Base-by-base conservation (phyloP, 495 filamentous ascomycete species). In the Aspergillus indologenus region DNA sequence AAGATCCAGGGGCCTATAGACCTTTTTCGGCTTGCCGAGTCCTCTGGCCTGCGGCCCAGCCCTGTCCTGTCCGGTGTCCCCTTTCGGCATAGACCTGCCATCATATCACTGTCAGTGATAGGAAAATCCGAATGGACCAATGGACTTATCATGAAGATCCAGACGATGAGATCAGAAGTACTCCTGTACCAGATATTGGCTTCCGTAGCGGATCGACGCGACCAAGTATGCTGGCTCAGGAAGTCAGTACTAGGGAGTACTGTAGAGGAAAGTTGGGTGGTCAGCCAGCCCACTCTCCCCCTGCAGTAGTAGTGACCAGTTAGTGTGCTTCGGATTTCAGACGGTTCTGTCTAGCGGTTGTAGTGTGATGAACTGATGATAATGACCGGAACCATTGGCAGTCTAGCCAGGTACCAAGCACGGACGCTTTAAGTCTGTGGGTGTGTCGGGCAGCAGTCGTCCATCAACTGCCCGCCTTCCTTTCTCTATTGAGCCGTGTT, bases 21-120 rank as follows among this genome's bases (percentile, higher is more conserved):
- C 29, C 15, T 26, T 21, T n/a, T 29, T 65, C 62, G 62, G 62
- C 62, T 61, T 65, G 58, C 62, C 62, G 62, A 65, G 21, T 11
- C 17, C 18, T 46, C 14, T 46, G 44, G 4, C 22, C 53, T 7
- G 40, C 44, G n/a, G 0, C 17, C 23, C 29, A 46, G 31, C 22
- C 14, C 19, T 45, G 20, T 48, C 31, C 23, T 20, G 43, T 45
- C 51, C 59, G 56, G 59, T 65, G 62, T 65, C 59, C 26, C 53
- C 47, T 61, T 65, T 54, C 47, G 59, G 62, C 29, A 61, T 59
- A 57, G 51, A 45, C 51, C 19, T 31, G 58, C 45, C 58, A 53
- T 42, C 42, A 45, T 31, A 34, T 24, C 47, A 45, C 26, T 49
- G 18, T 18, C 42, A 42, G 50, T 53, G 31, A 58, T 46, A 23